A percentile compares a stretch with the other conserved stretches of the same genome.
These are phyloP conservation scores for Monilinia fructigena DNA, from an alignment of 2,329 filamentous ascomycete species.

Conservation along the genomic window DNA sequence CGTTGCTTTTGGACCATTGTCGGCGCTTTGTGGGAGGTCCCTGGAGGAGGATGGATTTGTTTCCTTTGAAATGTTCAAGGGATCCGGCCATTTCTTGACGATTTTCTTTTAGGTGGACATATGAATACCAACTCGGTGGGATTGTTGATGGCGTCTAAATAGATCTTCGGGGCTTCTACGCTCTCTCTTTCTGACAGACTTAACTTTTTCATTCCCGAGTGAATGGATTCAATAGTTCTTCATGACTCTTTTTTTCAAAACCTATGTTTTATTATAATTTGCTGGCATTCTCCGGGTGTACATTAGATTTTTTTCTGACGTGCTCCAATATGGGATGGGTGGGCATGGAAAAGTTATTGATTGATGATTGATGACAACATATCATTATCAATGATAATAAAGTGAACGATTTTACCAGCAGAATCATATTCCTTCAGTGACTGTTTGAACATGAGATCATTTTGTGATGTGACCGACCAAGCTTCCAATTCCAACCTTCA, in stretches of 20 bases:
- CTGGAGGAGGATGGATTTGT: slow-evolving; percentile 28
- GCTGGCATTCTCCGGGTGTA: slow-evolving; percentile 42
- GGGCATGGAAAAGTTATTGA: slow-evolving; percentile 40
- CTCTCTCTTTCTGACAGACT: slow-evolving; percentile 38
- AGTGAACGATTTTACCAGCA: slow-evolving; percentile 20
- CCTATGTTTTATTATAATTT: slow-evolving; percentile 43
- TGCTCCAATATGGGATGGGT: slow-evolving; percentile 38
- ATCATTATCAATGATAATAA: slow-evolving; percentile 32
- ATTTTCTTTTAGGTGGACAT: slow-evolving; percentile 39
- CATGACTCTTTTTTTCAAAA: slow-evolving; percentile 39
- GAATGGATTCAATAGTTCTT: slow-evolving; percentile 37
- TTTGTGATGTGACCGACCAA: background rate
- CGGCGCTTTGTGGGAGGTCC: slow-evolving; percentile 31
- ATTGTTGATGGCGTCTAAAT: slow-evolving; percentile 33
- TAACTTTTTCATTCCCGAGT: slow-evolving; percentile 30
- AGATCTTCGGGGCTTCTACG: slow-evolving; percentile 29
- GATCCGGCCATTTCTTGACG: slow-evolving; percentile 34
- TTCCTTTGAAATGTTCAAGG: slow-evolving; percentile 30
- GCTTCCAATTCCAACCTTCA: background rate
- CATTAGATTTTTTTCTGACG: slow-evolving; percentile 41
- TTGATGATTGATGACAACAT: slow-evolving; percentile 29
- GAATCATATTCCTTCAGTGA: background rate
- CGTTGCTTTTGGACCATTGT: slow-evolving; percentile 36
- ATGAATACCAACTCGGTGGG: slow-evolving; percentile 30
- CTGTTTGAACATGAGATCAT: background rate